Evolutionary conservation across 805 yeast species (phyloP), one percentile per base, ranked within the genome.

Genomic region (Candida michaelii): DNA sequence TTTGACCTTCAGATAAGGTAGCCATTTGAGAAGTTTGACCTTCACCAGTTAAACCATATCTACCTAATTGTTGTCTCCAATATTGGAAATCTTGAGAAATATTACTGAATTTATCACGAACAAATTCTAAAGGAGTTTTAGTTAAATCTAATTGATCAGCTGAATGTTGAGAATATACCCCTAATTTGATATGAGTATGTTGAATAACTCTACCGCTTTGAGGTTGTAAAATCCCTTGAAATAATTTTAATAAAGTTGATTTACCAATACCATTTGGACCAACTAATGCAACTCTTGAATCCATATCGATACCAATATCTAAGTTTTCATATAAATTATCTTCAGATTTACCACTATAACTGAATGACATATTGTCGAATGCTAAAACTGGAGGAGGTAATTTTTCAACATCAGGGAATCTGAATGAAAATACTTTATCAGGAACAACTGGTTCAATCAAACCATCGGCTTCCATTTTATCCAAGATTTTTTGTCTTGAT

Each of bases 401-500:
- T 77, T 93, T 89, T 66, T 91, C 98, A 49, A 90, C 96, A 30
- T 83, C 89, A 40, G 97, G 89, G 80, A 93, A 93, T 59, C 85
- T 79, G 82, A 93, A 93, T 2, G 93, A 80, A 68, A 93, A 93
- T 19, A 90, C 96, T 73, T 81, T 89, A 69, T 93, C 99, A 40
- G 86, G 85, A 44, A 80, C 89, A 56, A 93, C 99, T 42, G 95
- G 84, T 72, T 87, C 87, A 60, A 93, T 86, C 59, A 86, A 77
- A 62, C 99, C 99, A 66, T 93, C 99, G 56, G 99, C 98, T 75
- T 93, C 99, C 99, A 93, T 93, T 84, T 93, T 93, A 74, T 93
- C 99, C 68, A 93, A 78, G 65, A 93, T 93, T 84, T 93, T 93
- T 79, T 93, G 99, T 75, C 98, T 88, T 25, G 99, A 93, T 73